Base-by-base conservation (phyloP, 805 yeast species). In the Nakazawaea populi region DNA sequence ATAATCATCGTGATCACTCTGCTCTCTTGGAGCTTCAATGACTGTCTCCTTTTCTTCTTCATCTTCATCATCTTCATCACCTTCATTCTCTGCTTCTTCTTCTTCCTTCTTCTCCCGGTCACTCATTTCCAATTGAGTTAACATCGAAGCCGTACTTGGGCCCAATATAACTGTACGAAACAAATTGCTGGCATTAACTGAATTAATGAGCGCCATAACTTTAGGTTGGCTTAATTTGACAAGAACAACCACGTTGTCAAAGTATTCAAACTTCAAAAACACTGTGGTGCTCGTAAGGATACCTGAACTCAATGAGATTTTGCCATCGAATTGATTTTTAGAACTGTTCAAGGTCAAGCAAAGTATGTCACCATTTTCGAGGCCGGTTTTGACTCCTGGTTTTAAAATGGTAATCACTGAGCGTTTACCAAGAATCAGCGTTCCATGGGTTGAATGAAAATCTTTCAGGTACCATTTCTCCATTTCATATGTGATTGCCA, bases 271-370 rank as follows among this genome's bases (percentile, higher is more conserved):
- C 7, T 46, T 38, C 24, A 46, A 46, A 10, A 46, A 46, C 3
- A 46, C 38, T 27, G 38, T 46, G 38, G 44, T 30, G n/a, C 30
- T 45, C 36, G 8, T 7, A 11, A 45, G 7, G n/a, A 35, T 35
- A 24, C 18, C 40, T 6, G 11, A 37, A n/a, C n/a, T n/a, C 8
- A 12, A 37, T 28, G 48, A 12, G 37, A 10, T 37, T 28, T 37
- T 35, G 4, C 28, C 42, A 12, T 28, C 36, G 2, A 27, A 6
- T n/a, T 28, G 36, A 7, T 5, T 14, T 32, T 38, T 45, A n/a
- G 32, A 28, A 9, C 32, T 46, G 48, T 38, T 39, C 29, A 46
- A 39, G 31, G 38, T 40, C 31, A 46, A 39, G 31, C 48, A 46
- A 11, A 46, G 14, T 11, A 46, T 39, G 12, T 30, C 14, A 11